Evolutionary conservation across 495 filamentous ascomycete species (phyloP).

Genomic region (Penicillium egyptiacum): DNA sequence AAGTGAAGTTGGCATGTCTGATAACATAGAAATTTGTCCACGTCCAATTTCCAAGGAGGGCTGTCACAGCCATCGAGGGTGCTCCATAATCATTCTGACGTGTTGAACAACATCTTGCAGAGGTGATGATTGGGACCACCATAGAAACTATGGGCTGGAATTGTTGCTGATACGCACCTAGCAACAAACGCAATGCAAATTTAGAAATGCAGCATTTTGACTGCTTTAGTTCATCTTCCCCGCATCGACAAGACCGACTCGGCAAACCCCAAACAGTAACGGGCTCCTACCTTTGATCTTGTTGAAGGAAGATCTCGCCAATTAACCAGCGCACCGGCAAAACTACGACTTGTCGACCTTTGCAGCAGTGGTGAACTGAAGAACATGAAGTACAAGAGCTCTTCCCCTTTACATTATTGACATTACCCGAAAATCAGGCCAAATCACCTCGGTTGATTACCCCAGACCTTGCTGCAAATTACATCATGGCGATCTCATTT

Average conservation of each 20-base stretch:
- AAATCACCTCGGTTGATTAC: conserved; percentile 1
- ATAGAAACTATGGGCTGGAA: neutral
- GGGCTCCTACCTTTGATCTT: neutral
- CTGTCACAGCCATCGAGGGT: conserved; percentile 54
- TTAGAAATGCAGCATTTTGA: neutral
- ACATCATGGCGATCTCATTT: conserved; percentile 25
- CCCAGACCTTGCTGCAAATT: conserved; percentile 9
- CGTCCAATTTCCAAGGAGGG: conserved; percentile 46
- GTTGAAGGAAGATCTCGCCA: conserved; percentile 14
- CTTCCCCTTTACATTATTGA: neutral
- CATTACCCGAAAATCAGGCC: conserved; percentile 3
- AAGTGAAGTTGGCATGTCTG: conserved; percentile 58
- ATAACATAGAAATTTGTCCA: conserved; percentile 57
- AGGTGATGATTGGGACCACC: neutral
- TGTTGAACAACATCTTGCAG: neutral
- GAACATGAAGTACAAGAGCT: neutral
- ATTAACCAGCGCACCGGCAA: neutral
- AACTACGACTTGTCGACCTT: neutral
- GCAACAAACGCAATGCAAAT: neutral
- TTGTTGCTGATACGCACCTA: no score
- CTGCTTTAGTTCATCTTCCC: neutral
- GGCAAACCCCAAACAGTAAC: neutral
- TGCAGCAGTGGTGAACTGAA: neutral
- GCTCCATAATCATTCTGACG: conserved; percentile 53
- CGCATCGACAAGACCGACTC: conserved; percentile 5